These are phyloP conservation scores for Craterostigma plantagineum DNA, from an alignment of 257 asterid genomes.

Conservation along the genomic window DNA sequence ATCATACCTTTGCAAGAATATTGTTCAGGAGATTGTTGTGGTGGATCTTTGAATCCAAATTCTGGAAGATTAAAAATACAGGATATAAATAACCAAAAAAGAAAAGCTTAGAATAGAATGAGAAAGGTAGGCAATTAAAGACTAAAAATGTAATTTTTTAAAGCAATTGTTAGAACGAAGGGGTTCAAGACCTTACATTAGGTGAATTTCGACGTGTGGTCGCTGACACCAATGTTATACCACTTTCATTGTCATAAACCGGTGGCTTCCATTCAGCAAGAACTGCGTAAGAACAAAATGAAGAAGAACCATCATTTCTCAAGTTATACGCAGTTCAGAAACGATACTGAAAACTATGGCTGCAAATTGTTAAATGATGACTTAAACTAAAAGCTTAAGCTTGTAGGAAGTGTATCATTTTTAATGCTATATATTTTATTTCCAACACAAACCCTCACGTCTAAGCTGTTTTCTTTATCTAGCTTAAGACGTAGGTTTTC, in stretches of 20 bases:
- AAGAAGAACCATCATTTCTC: background rate
- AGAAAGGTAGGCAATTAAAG: background rate
- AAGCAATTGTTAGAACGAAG: background rate
- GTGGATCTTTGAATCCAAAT: conserved; percentile 91
- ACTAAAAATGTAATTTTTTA: conserved; percentile 1
- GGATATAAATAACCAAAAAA: background rate
- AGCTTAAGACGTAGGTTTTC: no score
- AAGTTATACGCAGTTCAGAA: background rate
- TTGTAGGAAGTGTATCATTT: no score
- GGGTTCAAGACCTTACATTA: conserved; percentile 34
- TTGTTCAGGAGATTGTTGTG: conserved; percentile 89
- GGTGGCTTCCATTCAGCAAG: conserved; percentile 98
- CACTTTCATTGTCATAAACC: conserved; percentile 59
- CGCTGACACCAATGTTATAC: conserved; percentile 74
- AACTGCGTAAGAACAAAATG: conserved; percentile 16
- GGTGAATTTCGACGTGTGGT: conserved; percentile 95
- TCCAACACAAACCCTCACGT: no score
- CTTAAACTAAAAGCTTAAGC: no score
- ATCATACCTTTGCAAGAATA: conserved; percentile 91
- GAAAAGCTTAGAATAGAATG: background rate
- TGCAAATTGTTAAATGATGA: no score
- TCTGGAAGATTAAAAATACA: conserved; percentile 30
- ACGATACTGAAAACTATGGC: no score
- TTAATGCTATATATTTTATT: no score
- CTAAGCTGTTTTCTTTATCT: no score